phyloP scores from a whole-genome alignment of 768 basidiomycete species.

The Pisolithus sp. region DNA sequence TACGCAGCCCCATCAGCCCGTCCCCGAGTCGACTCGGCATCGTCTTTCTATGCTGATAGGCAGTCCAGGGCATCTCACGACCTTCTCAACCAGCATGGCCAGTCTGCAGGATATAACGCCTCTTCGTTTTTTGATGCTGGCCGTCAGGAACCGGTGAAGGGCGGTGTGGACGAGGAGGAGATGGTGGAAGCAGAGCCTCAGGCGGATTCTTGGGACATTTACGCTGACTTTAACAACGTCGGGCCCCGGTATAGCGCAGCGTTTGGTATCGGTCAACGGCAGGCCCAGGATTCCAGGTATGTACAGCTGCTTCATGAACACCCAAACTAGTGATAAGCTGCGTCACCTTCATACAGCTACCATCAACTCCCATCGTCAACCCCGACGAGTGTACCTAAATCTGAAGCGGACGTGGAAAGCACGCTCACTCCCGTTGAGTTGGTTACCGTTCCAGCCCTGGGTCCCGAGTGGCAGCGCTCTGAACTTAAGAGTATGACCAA shows the following conservation, averaged over 20 bases:
- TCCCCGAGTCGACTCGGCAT: constrained; percentile 60
- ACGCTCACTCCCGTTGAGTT: constrained; percentile 62
- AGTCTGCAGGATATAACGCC: constrained; percentile 70
- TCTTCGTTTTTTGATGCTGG: constrained; percentile 63
- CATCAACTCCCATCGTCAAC: constrained; percentile 34
- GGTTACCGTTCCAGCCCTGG: constrained; percentile 87
- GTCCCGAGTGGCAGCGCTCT: constrained; percentile 79
- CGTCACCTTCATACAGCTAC: constrained; percentile 30
- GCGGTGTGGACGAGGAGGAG: constrained; percentile 50
- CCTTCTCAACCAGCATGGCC: constrained; percentile 29
- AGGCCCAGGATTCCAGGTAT: constrained; percentile 40
- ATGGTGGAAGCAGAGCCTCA: constrained; percentile 33
- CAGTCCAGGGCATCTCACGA: constrained; percentile 41
- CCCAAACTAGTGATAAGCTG: background rate
- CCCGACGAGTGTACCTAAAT: constrained; percentile 22
- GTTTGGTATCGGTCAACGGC: constrained; percentile 37
- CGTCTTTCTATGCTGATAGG: constrained; percentile 53
- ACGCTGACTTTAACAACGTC: constrained; percentile 83
- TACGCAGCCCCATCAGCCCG: constrained; percentile 23
- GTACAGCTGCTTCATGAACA: constrained; percentile 14
- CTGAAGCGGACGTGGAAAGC: constrained; percentile 32
- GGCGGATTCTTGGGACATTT: constrained; percentile 65
- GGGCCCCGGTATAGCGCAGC: constrained; percentile 72
- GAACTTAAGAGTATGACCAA: constrained; percentile 78
- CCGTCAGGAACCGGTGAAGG: constrained; percentile 71